These are phyloP conservation scores for Psophocarpus tetragonolobus DNA, from an alignment of 306 rosid genomes.

Conservation along the genomic window DNA sequence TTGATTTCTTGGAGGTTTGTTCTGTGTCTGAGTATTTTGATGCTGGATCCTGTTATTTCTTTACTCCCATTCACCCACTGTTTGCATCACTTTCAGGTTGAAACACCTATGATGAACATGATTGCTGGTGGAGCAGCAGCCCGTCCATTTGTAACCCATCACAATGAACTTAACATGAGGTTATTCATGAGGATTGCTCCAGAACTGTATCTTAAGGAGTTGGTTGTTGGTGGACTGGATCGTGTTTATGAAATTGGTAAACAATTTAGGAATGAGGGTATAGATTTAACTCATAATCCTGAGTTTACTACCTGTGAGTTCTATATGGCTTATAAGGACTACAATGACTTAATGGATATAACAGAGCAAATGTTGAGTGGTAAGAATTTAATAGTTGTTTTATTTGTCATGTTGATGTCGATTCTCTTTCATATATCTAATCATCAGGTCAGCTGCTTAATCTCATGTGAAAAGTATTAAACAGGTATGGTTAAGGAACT, in stretches of 20 bases:
- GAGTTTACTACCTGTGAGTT: conserved; percentile 98
- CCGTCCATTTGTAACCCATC: conserved; percentile 87
- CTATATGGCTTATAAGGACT: conserved; percentile 88
- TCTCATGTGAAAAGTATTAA: conserved; percentile 28
- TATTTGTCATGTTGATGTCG: background rate
- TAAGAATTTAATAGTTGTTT: conserved; percentile 33
- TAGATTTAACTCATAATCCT: conserved; percentile 36
- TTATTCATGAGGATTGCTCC: conserved; percentile 92
- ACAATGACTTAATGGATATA: conserved; percentile 78
- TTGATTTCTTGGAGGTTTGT: conserved; percentile 91
- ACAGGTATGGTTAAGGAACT: conserved; percentile 87
- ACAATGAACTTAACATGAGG: conserved; percentile 88
- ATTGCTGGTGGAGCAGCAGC: conserved; percentile 99
- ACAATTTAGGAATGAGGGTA: conserved; percentile 37
- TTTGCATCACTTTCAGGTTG: conserved; percentile 58
- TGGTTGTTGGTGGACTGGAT: conserved; percentile 90
- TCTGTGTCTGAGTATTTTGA: background rate
- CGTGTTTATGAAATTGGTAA: conserved; percentile 99
- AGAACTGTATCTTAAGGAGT: conserved; percentile 87
- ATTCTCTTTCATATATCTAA: background rate
- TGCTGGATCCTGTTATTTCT: background rate
- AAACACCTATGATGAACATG: conserved; percentile 99
- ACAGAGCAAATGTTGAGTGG: conserved; percentile 92
- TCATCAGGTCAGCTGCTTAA: conserved; percentile 13
- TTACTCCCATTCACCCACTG: conserved; percentile 21